These are phyloP conservation scores for Pyrenophora graminea DNA, from an alignment of 2,329 filamentous ascomycete species.

Conservation along the genomic window DNA sequence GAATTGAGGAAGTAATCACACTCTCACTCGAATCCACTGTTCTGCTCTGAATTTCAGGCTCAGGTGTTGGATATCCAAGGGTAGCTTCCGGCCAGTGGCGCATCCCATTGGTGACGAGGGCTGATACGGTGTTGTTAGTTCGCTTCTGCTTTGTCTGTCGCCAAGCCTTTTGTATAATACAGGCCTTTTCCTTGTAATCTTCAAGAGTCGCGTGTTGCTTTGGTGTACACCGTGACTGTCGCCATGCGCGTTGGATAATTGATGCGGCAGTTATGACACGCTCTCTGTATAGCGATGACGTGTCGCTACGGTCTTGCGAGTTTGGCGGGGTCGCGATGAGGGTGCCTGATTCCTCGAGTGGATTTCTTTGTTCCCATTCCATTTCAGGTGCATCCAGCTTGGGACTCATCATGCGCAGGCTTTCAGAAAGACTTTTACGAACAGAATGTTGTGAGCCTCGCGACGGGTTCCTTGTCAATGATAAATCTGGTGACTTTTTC, in stretches of 20 bases:
- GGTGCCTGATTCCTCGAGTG: constrained; percentile 37
- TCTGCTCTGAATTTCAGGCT: constrained; percentile 32
- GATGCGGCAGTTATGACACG: constrained; percentile 37
- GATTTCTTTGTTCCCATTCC: constrained; percentile 36
- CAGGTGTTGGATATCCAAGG: constrained; percentile 40
- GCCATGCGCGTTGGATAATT: constrained; percentile 44
- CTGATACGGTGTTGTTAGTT: constrained; percentile 36
- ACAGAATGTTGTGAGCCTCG: constrained; percentile 40
- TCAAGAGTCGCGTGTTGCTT: constrained; percentile 31
- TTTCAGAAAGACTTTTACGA: constrained; percentile 42
- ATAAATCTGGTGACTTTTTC: constrained; percentile 35
- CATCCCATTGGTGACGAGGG: constrained; percentile 37
- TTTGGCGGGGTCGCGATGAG: constrained; percentile 34
- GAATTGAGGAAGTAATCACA: constrained; percentile 38
- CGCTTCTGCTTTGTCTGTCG: constrained; percentile 39
- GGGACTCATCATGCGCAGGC: constrained; percentile 34
- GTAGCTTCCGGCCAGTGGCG: constrained; percentile 43
- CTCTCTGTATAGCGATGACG: constrained; percentile 32
- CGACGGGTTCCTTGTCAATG: constrained; percentile 36
- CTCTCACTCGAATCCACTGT: constrained; percentile 25
- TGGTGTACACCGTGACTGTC: constrained; percentile 22
- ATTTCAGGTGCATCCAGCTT: constrained; percentile 34
- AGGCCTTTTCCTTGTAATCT: constrained; percentile 47
- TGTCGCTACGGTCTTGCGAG: constrained; percentile 33
- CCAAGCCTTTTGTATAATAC: constrained; percentile 46